Percentiles rank a stretch among this genome's conserved stretches.
Evolutionary conservation across 352 stramenopile species (phyloP).

Genomic region (Stephanocyclus meneghinianus): DNA sequence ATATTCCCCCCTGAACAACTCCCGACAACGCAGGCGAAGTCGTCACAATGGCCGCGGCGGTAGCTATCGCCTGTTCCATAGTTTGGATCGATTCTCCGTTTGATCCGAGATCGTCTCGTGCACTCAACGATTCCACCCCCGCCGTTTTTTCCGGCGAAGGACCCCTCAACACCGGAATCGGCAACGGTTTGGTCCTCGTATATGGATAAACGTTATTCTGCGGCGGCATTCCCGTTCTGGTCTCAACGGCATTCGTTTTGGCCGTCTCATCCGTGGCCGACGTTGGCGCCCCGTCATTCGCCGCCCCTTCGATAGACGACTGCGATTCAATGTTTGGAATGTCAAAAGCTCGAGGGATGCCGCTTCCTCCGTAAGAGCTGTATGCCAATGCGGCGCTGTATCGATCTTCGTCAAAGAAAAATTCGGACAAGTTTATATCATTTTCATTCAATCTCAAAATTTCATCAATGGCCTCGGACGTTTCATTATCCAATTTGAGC

Average conservation of each 20-base stretch:
- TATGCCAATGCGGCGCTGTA: conserved; percentile 62
- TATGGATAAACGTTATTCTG: conserved; percentile 19
- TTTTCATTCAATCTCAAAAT: conserved; percentile 52
- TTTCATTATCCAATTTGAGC: conserved; percentile 21
- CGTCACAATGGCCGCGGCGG: conserved; percentile 44
- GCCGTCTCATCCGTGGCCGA: background rate
- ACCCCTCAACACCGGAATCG: conserved; percentile 26
- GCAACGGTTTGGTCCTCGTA: conserved; percentile 25
- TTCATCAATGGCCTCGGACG: conserved; percentile 45
- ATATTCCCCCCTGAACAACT: background rate
- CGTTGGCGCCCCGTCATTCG: background rate
- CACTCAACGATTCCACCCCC: background rate
- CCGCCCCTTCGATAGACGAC: background rate
- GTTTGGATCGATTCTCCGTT: background rate
- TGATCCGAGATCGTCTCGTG: background rate
- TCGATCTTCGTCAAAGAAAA: conserved; percentile 65
- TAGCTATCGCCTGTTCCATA: conserved; percentile 40
- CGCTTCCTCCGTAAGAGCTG: conserved; percentile 15
- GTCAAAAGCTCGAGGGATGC: background rate
- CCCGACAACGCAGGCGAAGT: background rate
- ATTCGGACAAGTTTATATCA: conserved; percentile 64
- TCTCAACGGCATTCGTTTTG: background rate
- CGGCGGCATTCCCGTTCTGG: background rate
- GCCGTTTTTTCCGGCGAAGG: background rate
- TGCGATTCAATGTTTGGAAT: conserved; percentile 4